A percentile compares a stretch with the other conserved stretches of the same genome.
These are phyloP conservation scores for Chalciporus chontae DNA, from an alignment of 768 basidiomycete species.

Conservation along the genomic window DNA sequence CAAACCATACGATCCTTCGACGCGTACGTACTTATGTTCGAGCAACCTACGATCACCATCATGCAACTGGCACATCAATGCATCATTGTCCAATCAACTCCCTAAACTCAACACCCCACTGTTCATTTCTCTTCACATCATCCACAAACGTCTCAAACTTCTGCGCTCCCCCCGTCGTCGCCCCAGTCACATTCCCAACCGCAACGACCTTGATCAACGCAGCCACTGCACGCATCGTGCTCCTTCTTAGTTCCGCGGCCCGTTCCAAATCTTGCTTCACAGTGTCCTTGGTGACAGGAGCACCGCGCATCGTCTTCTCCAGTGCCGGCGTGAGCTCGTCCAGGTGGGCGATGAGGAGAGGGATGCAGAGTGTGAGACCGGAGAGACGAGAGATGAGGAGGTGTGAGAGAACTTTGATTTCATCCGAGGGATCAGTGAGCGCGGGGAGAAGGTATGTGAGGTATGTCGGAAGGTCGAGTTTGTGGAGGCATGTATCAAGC, in stretches of 20 bases:
- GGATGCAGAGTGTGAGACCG: conserved; percentile 50
- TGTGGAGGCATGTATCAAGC: conserved; percentile 89
- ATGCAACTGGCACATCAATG: not conserved
- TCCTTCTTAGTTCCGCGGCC: conserved; percentile 86
- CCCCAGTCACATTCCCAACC: conserved; percentile 52
- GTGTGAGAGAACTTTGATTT: conserved; percentile 95
- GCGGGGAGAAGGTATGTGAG: conserved; percentile 77
- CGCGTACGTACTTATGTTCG: no score
- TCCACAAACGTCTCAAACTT: conserved; percentile 82
- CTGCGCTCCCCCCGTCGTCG: conserved; percentile 23
- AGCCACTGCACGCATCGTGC: conserved; percentile 82
- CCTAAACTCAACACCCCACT: conserved; percentile 65
- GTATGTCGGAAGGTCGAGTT: conserved; percentile 86
- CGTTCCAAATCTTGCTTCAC: conserved; percentile 91
- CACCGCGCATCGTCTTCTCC: conserved; percentile 87
- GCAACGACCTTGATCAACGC: conserved; percentile 72
- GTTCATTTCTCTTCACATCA: conserved; percentile 58
- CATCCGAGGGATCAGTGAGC: conserved; percentile 86
- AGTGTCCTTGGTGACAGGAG: conserved; percentile 87
- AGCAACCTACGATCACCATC: no score
- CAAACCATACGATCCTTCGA: no score
- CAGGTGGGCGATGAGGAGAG: conserved; percentile 54
- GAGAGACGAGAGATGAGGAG: conserved; percentile 93
- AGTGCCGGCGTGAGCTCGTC: conserved; percentile 82
- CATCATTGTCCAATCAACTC: conserved; percentile 27